Evolutionary conservation across 495 filamentous ascomycete species (phyloP), one percentile per base, ranked within the genome.

Genomic region (Penicillium steckii): DNA sequence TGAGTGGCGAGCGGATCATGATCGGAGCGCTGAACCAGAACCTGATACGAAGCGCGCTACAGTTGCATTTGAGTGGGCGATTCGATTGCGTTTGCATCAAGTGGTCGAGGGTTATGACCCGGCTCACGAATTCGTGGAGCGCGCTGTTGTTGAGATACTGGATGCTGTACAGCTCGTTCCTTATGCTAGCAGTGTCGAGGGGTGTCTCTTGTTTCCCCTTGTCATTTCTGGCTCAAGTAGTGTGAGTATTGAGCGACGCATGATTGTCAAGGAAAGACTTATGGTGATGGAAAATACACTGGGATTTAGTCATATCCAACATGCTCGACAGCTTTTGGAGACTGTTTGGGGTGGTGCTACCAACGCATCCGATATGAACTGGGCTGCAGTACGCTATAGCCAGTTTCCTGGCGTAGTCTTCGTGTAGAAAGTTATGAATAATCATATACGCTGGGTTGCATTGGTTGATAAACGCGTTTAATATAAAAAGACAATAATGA

Each of bases 201-300:
- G 64, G 0, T 62, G 61, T 47, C 52, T 67, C 8, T 43, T 67
- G 7, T 67, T 67, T 21, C 64, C 64, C 1, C 32, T 67, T 9
- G 61, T 67, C 2, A 67, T 67, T 21, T 59, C 64, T 1, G 64
- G 64, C 10, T 62, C 64, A 0, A 60, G 58, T 13, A 67, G 61
- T 46, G 35, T 50, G 0, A 43, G 37, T 4, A 52, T 62, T 41
- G 64, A 67, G 24, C 40, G 64, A 17, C 56, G 58, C 1, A 67
- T 67, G 64, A 41, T 60, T 12, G 58, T 65, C 3, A 67, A 67
- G 25, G 61, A 67, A 38, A 51, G 61, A 9, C 26, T 67, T 5
- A 67, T 67, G 64, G 64, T 67, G 0, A 64, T 67, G 58, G 64
- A 67, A 21, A 62, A 60, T 38, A 67, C 64, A 0, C 26, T 67